phyloP scores from a whole-genome alignment of 208 protist species.

The Balamuthia mandrillaris region DNA sequence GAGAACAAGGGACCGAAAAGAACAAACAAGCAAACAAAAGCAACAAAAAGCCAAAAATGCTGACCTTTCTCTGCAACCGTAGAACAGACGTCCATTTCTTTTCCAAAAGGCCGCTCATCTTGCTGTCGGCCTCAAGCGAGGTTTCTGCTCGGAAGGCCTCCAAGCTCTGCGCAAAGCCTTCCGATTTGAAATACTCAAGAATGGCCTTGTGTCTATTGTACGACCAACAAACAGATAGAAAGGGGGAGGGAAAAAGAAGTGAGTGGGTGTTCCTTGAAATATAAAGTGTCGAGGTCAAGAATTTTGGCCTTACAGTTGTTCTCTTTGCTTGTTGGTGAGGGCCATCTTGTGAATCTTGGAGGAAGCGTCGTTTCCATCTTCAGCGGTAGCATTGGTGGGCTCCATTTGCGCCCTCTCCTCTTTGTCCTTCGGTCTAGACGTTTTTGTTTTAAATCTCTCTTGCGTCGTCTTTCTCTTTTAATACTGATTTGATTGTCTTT shows the following conservation, averaged over 20 bases:
- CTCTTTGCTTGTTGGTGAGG: slow-evolving; percentile 45
- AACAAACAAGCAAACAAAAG: not conserved
- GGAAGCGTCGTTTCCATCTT: not conserved
- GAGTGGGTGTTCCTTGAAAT: not conserved
- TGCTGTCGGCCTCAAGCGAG: not conserved
- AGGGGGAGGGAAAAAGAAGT: not conserved
- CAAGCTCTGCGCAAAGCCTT: not conserved
- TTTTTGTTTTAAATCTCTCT: not conserved
- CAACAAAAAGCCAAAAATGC: not conserved
- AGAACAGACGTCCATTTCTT: slow-evolving; percentile 76
- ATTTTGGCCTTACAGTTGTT: slow-evolving; percentile 27
- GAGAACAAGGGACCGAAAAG: too few relatives aligned
- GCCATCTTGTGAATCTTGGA: not conserved
- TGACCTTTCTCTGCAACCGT: slow-evolving; percentile 66
- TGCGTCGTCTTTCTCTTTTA: not conserved
- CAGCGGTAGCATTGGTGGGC: not conserved
- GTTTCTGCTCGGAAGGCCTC: slow-evolving; percentile 16
- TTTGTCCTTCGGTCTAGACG: too few relatives aligned
- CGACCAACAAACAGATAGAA: not conserved
- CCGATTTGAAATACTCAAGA: slow-evolving; percentile 34
- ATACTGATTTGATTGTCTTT: not conserved
- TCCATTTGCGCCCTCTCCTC: too few relatives aligned
- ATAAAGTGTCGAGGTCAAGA: not conserved
- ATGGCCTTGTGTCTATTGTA: slow-evolving; percentile 34
- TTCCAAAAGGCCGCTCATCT: slow-evolving; percentile 61